Conservation (phyloP, 2,329 filamentous ascomycete genomes). For the Fusarium armeniacum region DNA sequence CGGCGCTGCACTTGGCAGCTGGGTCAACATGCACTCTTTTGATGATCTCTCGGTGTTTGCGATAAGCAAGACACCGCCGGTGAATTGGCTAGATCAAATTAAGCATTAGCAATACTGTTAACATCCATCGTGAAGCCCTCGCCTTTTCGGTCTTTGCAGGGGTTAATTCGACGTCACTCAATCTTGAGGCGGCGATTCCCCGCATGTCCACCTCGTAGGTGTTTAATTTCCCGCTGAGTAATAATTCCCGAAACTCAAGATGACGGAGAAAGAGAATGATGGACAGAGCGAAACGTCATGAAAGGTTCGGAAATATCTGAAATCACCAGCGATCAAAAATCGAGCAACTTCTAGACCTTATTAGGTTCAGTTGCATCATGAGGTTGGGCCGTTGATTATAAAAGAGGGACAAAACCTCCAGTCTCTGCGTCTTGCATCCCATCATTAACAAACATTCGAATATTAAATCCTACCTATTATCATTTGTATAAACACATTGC, state of each 20-base stretch:
- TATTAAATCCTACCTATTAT: not conserved
- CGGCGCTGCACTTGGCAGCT: not conserved
- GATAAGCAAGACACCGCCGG: not conserved
- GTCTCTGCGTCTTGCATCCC: not conserved
- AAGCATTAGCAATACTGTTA: accelerated
- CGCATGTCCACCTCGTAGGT: not conserved
- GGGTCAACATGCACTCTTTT: not conserved
- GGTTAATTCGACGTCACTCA: not conserved
- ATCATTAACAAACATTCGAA: not conserved
- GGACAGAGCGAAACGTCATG: not conserved
- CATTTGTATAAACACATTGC: accelerated
- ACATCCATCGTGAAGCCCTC: not conserved
- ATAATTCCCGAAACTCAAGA: not conserved
- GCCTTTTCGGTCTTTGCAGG: not conserved
- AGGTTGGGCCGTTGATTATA: not conserved
- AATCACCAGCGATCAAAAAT: accelerated
- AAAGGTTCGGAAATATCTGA: not conserved
- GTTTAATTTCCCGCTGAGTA: not conserved
- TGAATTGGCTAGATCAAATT: accelerated
- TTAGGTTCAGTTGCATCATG: no score
- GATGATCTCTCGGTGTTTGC: not conserved
- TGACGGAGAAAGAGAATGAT: not conserved
- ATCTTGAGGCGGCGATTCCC: not conserved
- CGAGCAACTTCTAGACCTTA: not conserved
- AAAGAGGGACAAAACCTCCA: not conserved